Conservation (phyloP, 2,329 filamentous ascomycete genomes). For the Aureobasidium sp. region DNA sequence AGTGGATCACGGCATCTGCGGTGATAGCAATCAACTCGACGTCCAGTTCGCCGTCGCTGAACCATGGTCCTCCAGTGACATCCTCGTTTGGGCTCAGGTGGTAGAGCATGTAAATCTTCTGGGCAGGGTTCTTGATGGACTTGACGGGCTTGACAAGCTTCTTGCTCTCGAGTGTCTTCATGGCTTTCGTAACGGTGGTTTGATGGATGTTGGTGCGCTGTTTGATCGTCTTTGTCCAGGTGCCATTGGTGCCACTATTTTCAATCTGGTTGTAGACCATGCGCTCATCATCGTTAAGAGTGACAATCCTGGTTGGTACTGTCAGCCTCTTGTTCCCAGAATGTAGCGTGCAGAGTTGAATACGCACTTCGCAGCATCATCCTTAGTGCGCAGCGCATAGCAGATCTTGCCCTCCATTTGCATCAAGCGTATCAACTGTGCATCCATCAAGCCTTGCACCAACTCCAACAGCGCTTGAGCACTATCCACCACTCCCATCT, state of each 20-base stretch:
- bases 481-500: conserved; percentile 17
- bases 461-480: conserved; percentile 22
- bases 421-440: conserved; percentile 24
- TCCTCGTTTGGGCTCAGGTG: conserved; percentile 78
- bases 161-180: conserved; percentile 77
- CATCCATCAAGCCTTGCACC: conserved; percentile 22
- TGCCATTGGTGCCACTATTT: conserved; percentile 31
- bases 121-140: conserved; percentile 79
- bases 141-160: conserved; percentile 82
- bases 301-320: conserved; percentile 25
- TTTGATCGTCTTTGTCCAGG: conserved; percentile 82
- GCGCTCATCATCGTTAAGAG: conserved; percentile 58
- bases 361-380: conserved; percentile 14
- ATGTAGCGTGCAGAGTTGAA: not conserved
- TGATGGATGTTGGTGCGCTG: conserved; percentile 74
- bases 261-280: conserved; percentile 51
- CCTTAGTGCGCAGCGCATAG: conserved; percentile 17
- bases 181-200: conserved; percentile 65
- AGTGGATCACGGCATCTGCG: conserved; percentile 62
- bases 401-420: conserved; percentile 20
- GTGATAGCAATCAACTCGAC: conserved; percentile 76
- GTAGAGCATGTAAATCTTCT: conserved; percentile 93
- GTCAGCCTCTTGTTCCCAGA: conserved; percentile 15
- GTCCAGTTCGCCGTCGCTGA: conserved; percentile 83
- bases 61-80: conserved; percentile 90